Evolutionary conservation across 345 rosid species (phyloP).

Genomic region (Ceriops zippeliana): DNA sequence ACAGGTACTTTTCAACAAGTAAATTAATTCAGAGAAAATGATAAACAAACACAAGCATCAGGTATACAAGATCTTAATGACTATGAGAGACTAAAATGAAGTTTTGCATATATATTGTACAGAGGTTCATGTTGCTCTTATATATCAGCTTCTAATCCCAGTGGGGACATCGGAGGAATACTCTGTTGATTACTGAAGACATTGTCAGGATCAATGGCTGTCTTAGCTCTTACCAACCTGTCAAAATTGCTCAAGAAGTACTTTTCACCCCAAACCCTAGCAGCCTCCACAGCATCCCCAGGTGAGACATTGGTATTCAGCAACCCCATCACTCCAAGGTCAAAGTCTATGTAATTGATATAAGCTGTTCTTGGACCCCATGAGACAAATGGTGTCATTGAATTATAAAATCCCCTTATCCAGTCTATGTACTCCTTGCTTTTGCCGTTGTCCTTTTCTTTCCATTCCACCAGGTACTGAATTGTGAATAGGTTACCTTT

Average conservation of each 20-base stretch:
- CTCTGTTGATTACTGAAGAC: slow-evolving; percentile 27
- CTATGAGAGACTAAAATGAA: too few relatives aligned
- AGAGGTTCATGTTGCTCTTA: background rate
- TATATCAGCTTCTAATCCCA: background rate
- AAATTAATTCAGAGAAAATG: too few relatives aligned
- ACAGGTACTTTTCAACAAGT: too few relatives aligned
- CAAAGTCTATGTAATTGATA: slow-evolving; percentile 27
- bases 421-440: slow-evolving; percentile 10
- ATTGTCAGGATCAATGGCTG: slow-evolving; percentile 22
- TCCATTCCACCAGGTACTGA: slow-evolving; percentile 33
- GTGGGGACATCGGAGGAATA: slow-evolving; percentile 18
- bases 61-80: too few relatives aligned
- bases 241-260: slow-evolving; percentile 28
- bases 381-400: slow-evolving; percentile 30
- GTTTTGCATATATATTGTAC: background rate
- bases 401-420: slow-evolving; percentile 23
- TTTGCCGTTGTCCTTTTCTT: slow-evolving; percentile 13
- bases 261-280: slow-evolving; percentile 33
- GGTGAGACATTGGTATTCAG: background rate
- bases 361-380: slow-evolving; percentile 27
- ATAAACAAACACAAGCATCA: too few relatives aligned
- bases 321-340: slow-evolving; percentile 17
- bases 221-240: slow-evolving; percentile 26
- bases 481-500: slow-evolving; percentile 19
- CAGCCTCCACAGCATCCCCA: slow-evolving; percentile 14